These are phyloP conservation scores for Aureobasidium mangrovei DNA, from an alignment of 2,329 filamentous ascomycete genomes.

Conservation along the genomic window DNA sequence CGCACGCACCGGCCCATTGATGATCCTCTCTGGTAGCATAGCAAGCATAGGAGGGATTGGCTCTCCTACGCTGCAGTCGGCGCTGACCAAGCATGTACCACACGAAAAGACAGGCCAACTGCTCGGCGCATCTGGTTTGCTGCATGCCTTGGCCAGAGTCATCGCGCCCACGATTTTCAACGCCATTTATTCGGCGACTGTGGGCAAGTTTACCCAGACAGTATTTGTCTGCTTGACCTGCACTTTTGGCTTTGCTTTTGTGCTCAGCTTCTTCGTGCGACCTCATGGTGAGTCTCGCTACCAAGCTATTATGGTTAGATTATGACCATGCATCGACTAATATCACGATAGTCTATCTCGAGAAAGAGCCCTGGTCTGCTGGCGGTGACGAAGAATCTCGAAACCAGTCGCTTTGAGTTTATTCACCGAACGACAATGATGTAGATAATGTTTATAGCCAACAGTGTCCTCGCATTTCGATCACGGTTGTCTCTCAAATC, in stretches of 20 bases:
- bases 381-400: too few relatives aligned
- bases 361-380: background rate
- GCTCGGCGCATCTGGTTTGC: slow-evolving; percentile 76
- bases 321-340: too few relatives aligned
- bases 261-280: slow-evolving; percentile 60
- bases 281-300: slow-evolving; percentile 57
- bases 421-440: too few relatives aligned
- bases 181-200: slow-evolving; percentile 73
- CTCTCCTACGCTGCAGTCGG: slow-evolving; percentile 72
- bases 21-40: slow-evolving; percentile 62
- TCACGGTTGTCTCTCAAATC: too few relatives aligned
- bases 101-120: slow-evolving; percentile 72
- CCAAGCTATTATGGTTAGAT: too few relatives aligned
- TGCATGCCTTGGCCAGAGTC: slow-evolving; percentile 75
- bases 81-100: slow-evolving; percentile 85
- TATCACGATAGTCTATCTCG: background rate
- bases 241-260: slow-evolving; percentile 58
- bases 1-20: slow-evolving; percentile 51
- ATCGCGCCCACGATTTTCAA: slow-evolving; percentile 77
- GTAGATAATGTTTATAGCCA: too few relatives aligned
- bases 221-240: slow-evolving; percentile 67
- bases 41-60: slow-evolving; percentile 76
- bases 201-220: slow-evolving; percentile 67
- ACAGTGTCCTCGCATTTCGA: too few relatives aligned
- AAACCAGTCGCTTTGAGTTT: too few relatives aligned